phyloP scores from a whole-genome alignment of 176 grass and related monocot species.

The Secale cereale region DNA sequence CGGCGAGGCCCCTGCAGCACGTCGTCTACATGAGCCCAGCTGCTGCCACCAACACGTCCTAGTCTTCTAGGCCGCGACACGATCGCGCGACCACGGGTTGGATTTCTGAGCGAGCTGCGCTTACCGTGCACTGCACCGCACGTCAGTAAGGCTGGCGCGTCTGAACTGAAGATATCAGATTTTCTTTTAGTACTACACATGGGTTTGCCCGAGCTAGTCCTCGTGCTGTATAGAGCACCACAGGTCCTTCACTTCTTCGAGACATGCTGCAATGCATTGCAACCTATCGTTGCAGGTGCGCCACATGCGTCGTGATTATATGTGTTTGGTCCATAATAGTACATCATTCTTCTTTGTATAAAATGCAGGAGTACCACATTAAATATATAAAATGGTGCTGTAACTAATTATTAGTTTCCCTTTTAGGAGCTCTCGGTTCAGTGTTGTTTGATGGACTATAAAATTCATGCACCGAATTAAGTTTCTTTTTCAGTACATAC shows the following conservation, averaged over 20 bases:
- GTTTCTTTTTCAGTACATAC: too few species aligned
- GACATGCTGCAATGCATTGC: neutral
- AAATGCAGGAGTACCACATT: too few species aligned
- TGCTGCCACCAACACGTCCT: neutral
- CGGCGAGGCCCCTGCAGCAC: constrained; percentile 37
- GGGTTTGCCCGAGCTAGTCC: too few species aligned
- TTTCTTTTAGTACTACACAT: neutral
- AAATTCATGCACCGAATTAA: too few species aligned
- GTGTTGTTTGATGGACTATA: too few species aligned
- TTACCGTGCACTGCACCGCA: too few species aligned
- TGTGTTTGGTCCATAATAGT: neutral
- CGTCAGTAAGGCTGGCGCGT: neutral
- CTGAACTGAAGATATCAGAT: neutral
- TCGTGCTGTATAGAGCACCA: neutral
- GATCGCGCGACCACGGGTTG: too few species aligned
- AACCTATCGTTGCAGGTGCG: neutral
- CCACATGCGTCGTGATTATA: neutral
- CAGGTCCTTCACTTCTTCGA: neutral
- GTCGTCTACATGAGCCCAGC: constrained; percentile 21
- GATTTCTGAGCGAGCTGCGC: too few species aligned
- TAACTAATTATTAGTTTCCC: too few species aligned
- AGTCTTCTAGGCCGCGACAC: neutral
- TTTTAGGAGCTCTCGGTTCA: too few species aligned
- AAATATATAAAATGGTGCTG: too few species aligned
- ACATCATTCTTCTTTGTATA: too few species aligned